Percentiles rank a stretch among this genome's conserved stretches.
Evolutionary conservation across 2,329 filamentous ascomycete genomes (phyloP).

Genomic region (Beauveria pseudobassiana): DNA sequence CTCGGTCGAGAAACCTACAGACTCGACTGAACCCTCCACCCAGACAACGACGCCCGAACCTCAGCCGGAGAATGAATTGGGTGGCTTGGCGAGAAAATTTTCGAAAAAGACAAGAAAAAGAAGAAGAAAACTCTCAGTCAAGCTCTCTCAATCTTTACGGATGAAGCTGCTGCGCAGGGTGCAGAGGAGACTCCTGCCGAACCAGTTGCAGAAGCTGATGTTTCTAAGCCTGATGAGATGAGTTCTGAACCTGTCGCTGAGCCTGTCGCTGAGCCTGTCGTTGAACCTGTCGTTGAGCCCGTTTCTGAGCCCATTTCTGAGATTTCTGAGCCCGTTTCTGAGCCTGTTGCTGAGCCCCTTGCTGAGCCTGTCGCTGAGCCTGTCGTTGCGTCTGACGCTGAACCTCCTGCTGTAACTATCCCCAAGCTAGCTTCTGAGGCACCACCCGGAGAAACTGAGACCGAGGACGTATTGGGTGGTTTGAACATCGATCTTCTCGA

Average conservation of each 20-base stretch:
- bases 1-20: neutral
- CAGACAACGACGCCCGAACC: neutral
- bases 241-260: neutral
- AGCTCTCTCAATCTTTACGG: neutral
- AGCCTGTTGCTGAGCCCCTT: neutral
- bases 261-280: neutral
- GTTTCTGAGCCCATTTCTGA: neutral
- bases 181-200: neutral
- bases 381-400: too few species aligned
- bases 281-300: neutral
- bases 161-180: neutral
- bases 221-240: neutral
- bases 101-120: conserved; percentile 26
- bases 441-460: neutral
- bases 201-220: neutral
- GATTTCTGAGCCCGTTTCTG: too few species aligned
- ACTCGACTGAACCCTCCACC: neutral
- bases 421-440: neutral
- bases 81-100: neutral
- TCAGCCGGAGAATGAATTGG: neutral
- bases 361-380: neutral
- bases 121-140: conserved; percentile 18
- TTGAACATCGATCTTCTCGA: conserved; percentile 11
- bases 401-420: neutral
- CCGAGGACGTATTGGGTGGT: neutral